phyloP scores from a whole-genome alignment of 2,329 filamentous ascomycete species.

The Tolypocladium album region DNA sequence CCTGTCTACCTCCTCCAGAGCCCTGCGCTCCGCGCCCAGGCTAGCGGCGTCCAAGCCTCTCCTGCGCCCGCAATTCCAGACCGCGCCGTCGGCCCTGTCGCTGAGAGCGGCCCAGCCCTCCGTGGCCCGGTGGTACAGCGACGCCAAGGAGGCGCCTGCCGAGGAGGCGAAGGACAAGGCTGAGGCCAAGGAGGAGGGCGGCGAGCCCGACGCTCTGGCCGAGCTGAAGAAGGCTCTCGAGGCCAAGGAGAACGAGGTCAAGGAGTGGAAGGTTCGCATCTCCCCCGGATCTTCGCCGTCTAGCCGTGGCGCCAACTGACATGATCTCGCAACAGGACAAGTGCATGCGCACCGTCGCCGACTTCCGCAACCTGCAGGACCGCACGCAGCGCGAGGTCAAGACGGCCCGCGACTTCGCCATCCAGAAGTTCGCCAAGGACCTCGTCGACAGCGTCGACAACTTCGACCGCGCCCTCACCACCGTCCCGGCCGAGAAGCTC shows the following conservation, averaged over 20 bases:
- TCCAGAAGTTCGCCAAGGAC: constrained; percentile 91
- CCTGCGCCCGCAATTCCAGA: constrained; percentile 26
- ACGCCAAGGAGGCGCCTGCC: constrained; percentile 26
- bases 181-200: constrained; percentile 13
- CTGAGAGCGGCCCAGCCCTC: constrained; percentile 24
- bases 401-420: constrained; percentile 79
- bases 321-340: constrained; percentile 56
- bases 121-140: constrained; percentile 37
- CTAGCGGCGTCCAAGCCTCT: constrained; percentile 23
- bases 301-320: too few relatives aligned
- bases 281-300: too few relatives aligned
- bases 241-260: constrained; percentile 38
- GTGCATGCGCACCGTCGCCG: constrained; percentile 85
- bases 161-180: constrained; percentile 9
- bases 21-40: constrained; percentile 29
- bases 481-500: constrained; percentile 67
- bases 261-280: constrained; percentile 71
- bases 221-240: constrained; percentile 41
- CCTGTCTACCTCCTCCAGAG: constrained; percentile 30
- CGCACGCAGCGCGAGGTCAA: constrained; percentile 87
- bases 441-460: constrained; percentile 94
- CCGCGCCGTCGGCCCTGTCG: constrained; percentile 21
- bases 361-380: constrained; percentile 96
- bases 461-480: constrained; percentile 80
- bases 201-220: constrained; percentile 24